phyloP scores from a whole-genome alignment of 495 filamentous ascomycete species.

The Lepraria neglecta region DNA sequence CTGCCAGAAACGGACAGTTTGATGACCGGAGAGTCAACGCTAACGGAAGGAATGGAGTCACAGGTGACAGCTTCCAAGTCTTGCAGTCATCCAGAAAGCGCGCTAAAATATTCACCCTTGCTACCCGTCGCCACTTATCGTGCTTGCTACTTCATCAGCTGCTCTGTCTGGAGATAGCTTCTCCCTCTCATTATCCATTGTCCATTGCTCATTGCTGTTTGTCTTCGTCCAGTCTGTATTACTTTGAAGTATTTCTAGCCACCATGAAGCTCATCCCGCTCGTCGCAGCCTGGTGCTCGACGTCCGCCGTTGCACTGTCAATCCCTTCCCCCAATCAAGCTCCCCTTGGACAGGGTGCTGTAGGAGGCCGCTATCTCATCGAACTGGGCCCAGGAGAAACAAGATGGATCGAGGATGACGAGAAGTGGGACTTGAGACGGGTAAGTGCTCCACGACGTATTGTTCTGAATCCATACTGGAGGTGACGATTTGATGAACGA shows the following conservation, averaged over 20 bases:
- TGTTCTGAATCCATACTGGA: neutral
- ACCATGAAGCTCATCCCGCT: conserved; percentile 17
- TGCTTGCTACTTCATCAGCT: conserved; percentile 8
- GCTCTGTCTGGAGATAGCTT: neutral
- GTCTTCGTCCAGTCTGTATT: too few relatives aligned
- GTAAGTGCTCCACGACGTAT: conserved; percentile 44
- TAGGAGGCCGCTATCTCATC: conserved; percentile 62
- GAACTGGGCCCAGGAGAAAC: conserved; percentile 83
- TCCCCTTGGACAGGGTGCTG: conserved; percentile 7
- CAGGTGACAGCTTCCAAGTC: neutral
- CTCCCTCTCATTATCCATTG: neutral
- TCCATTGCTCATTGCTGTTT: neutral
- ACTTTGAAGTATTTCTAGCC: too few relatives aligned
- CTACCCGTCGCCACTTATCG: conserved; percentile 3
- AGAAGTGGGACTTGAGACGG: conserved; percentile 85
- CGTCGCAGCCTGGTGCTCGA: conserved; percentile 1
- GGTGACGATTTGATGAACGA: conserved; percentile 12
- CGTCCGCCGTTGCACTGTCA: conserved; percentile 12
- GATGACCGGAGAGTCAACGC: neutral
- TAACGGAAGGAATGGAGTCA: conserved; percentile 1
- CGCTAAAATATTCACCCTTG: conserved; percentile 12
- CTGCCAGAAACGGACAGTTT: neutral
- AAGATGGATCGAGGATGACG: conserved; percentile 81
- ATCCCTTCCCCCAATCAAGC: conserved; percentile 16
- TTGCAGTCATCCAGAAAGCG: neutral